Percentiles rank a stretch among this genome's conserved stretches.
Evolutionary conservation across 208 protist species (phyloP).

Genomic region (Wallacemonas sp.): DNA sequence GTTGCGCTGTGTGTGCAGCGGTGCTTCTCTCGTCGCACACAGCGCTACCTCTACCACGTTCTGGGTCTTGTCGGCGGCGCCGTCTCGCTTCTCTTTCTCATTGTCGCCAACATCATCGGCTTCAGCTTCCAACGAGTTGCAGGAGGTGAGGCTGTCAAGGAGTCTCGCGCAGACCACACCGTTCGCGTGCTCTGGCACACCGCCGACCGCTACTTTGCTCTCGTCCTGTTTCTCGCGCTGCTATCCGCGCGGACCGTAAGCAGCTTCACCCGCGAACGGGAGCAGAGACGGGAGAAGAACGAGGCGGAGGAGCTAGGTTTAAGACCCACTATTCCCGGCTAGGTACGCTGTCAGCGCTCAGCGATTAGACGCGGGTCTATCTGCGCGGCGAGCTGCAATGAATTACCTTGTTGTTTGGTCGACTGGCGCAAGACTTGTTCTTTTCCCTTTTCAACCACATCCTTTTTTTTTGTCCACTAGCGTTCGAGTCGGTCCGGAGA

Average conservation of each 20-base stretch:
- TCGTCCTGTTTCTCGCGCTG: neutral
- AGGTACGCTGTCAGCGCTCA: no score
- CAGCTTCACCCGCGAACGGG: neutral
- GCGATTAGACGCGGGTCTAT: no score
- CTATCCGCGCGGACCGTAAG: neutral
- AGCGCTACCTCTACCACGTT: neutral
- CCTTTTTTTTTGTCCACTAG: no score
- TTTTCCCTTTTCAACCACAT: no score
- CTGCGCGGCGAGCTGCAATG: no score
- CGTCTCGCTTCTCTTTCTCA: constrained; percentile 37
- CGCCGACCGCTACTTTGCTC: neutral
- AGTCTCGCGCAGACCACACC: neutral
- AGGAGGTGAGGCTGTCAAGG: neutral
- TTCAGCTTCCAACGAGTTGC: constrained; percentile 17
- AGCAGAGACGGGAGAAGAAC: neutral
- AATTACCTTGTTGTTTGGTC: no score
- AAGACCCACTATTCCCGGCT: neutral
- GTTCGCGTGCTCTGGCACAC: neutral
- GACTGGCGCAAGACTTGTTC: no score
- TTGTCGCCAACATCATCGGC: constrained; percentile 62
- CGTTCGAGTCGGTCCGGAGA: no score
- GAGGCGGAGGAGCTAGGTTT: neutral
- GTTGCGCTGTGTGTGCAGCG: neutral
- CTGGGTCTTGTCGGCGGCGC: constrained; percentile 19
- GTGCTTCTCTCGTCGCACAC: neutral